phyloP scores from a whole-genome alignment of 495 filamentous ascomycete species.

The Penicillium goetzii region DNA sequence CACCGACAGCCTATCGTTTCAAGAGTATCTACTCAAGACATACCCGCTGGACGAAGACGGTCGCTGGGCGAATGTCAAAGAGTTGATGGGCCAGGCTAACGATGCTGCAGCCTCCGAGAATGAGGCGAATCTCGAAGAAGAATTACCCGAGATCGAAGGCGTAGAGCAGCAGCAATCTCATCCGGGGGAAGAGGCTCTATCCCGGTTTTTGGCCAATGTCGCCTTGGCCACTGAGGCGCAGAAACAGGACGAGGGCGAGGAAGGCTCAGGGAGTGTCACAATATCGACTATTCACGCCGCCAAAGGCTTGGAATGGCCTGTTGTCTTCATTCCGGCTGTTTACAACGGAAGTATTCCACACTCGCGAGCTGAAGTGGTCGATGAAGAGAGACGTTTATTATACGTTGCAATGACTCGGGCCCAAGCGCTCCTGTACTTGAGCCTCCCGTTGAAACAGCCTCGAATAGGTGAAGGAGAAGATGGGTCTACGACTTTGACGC shows the following conservation, averaged over 20 bases:
- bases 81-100: constrained; percentile 78
- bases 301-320: constrained; percentile 96
- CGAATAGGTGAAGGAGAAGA: constrained; percentile 56
- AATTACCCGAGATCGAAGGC: constrained; percentile 76
- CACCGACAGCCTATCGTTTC: constrained; percentile 71
- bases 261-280: constrained; percentile 68
- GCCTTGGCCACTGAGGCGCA: constrained; percentile 79
- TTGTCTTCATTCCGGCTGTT: constrained; percentile 90
- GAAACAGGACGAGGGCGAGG: constrained; percentile 53
- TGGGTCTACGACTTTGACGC: constrained; percentile 56
- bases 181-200: constrained; percentile 65
- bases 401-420: constrained; percentile 99
- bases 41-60: constrained; percentile 78
- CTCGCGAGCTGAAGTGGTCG: constrained; percentile 83
- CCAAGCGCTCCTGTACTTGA: constrained; percentile 88
- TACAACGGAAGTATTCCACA: constrained; percentile 96
- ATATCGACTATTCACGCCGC: constrained; percentile 97
- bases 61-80: constrained; percentile 90
- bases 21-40: constrained; percentile 68
- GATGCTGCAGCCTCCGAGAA: constrained; percentile 50
- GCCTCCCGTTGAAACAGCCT: constrained; percentile 70
- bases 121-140: constrained; percentile 59
- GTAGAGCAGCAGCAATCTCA: constrained; percentile 65
- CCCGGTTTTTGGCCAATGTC: constrained; percentile 87
- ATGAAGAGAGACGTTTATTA: constrained; percentile 87